Evolutionary conservation across 1,284 basidiomycete genomes (phyloP), one percentile per base, ranked within the genome.

Genomic region (Austroboletus novae-zelandiae): DNA sequence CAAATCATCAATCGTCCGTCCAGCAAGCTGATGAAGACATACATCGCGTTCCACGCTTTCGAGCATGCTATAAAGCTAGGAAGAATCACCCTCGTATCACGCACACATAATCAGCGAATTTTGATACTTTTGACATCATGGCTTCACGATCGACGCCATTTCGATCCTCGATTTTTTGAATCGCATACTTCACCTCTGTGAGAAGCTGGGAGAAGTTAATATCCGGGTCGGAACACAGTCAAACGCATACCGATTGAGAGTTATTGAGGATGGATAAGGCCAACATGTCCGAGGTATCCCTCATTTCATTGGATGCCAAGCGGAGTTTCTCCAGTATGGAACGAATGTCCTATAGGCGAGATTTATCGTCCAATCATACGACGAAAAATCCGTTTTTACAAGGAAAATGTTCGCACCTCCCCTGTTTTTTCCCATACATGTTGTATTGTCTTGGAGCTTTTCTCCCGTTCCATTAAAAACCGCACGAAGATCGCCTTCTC

Each of bases 401-500:
- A 27, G 4, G 25, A 27, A 27, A 7, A 6, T 27, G 25, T 47
- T 47, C 62, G 47, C 51, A 77, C 74, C 57, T 64, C 56, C 31
- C 66, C 50, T 11, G 67, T 49, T 14, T 52, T 53, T 43, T 56
- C 52, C 55, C 72, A 68, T 29, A 59, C 49, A 13, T 60, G 51
- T 27, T 65, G 59, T 45, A 56, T 59, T 31, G 61, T 56, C 48
- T 64, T 61, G 31, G 72, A 57, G 3, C 37, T 49, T 41, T 71
- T 70, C 60, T 83, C 79, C 36, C 75, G 71, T 13, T 70, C 63
- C n/a, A 67, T 59, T 9, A 86, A 53, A 55, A 74, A 64, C n/a
- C 70, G 73, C 25, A 86, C 57, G 20, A 87, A 59, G 20, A 70
- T 62, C 11, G 78, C 61, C 51, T 84, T 81, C 53, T 86, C 82